Conservation (phyloP, 2,329 filamentous ascomycete species). For the Macrophomina tecta region DNA sequence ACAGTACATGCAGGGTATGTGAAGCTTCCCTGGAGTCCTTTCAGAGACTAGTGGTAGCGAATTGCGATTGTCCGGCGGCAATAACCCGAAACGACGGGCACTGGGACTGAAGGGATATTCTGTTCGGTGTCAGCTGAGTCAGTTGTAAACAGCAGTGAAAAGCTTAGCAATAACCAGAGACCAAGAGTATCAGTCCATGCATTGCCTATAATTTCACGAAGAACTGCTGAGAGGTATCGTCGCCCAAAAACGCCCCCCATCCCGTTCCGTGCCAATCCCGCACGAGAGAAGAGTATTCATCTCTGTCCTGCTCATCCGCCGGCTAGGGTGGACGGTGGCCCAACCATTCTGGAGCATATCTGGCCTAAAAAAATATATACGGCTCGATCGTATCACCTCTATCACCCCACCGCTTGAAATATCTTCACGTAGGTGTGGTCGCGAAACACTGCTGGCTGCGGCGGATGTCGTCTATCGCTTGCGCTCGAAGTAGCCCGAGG, state of each 20-base stretch:
- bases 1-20: too few relatives aligned
- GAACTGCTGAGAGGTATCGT: slow-evolving; percentile 23
- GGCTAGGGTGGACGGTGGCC: not conserved
- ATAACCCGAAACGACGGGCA: not conserved
- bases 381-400: not conserved
- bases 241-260: slow-evolving; percentile 20
- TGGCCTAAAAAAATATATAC: slow-evolving; percentile 3
- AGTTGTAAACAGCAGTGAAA: not conserved
- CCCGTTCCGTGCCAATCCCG: not conserved
- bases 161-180: not conserved
- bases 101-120: not conserved
- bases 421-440: not conserved
- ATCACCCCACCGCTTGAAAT: not conserved
- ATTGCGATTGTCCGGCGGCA: not conserved
- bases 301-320: not conserved
- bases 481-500: slow-evolving; percentile 89
- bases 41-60: not conserved
- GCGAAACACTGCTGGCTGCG: not conserved
- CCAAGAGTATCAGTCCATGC: slow-evolving; percentile 10
- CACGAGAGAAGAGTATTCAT: slow-evolving; percentile 1
- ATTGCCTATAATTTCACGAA: slow-evolving; percentile 17
- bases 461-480: slow-evolving; percentile 62
- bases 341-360: not conserved
- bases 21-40: too few relatives aligned
- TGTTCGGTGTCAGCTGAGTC: not conserved